Percentiles rank a stretch among this genome's conserved stretches.
Conservation (phyloP, 192 early-diverging fungal genomes). For the Chytriomyces sp. region DNA sequence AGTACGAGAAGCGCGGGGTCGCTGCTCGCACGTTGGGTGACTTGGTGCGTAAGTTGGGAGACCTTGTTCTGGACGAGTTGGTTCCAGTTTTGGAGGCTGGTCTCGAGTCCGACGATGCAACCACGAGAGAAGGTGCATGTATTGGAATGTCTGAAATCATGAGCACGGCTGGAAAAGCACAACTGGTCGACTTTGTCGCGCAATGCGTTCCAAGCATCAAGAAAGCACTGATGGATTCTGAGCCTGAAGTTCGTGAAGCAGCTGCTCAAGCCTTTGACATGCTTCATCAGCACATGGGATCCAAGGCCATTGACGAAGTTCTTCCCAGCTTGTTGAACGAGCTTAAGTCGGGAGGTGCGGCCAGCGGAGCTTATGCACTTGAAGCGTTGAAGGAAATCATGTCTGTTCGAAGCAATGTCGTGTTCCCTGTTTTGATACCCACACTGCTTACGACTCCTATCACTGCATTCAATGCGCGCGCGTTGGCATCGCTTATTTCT, state of each 20-base stretch:
- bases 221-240: constrained; percentile 84
- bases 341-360: constrained; percentile 55
- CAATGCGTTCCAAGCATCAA: constrained; percentile 81
- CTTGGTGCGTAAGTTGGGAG: constrained; percentile 93
- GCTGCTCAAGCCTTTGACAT: constrained; percentile 93
- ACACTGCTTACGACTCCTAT: constrained; percentile 89
- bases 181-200: constrained; percentile 84
- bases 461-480: constrained; percentile 88
- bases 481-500: constrained; percentile 84
- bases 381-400: constrained; percentile 97
- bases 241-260: constrained; percentile 85
- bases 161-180: constrained; percentile 76
- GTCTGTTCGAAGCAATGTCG: constrained; percentile 93
- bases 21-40: constrained; percentile 93
- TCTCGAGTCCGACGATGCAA: constrained; percentile 67
- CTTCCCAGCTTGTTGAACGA: constrained; percentile 86
- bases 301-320: constrained; percentile 92
- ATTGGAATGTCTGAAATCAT: constrained; percentile 93
- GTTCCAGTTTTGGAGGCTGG: constrained; percentile 88
- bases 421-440: constrained; percentile 98
- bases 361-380: constrained; percentile 67
- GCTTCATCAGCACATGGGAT: constrained; percentile 87
- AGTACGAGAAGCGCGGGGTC: constrained; percentile 79
- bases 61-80: constrained; percentile 82
- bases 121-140: constrained; percentile 89